phyloP scores from a whole-genome alignment of 2,329 filamentous ascomycete species.

The Acarospora socialis region DNA sequence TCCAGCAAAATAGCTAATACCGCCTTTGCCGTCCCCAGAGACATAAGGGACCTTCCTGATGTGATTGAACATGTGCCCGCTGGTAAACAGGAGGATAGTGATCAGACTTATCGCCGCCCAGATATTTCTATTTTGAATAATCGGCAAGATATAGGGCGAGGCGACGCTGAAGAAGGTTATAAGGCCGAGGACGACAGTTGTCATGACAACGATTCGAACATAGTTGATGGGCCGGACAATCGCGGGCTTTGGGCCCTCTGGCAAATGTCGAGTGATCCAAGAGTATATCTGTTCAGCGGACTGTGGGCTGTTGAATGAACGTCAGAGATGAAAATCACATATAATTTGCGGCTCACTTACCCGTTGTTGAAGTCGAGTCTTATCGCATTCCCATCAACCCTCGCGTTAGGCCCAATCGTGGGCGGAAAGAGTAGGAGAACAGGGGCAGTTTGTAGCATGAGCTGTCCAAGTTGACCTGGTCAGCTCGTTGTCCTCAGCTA shows the following conservation, averaged over 20 bases:
- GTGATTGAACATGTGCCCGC: slow-evolving; percentile 98
- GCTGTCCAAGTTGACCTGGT: too few species aligned
- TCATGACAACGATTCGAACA: slow-evolving; percentile 52
- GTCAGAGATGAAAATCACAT: neutral
- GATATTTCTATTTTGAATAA: slow-evolving; percentile 79
- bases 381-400: slow-evolving; percentile 50
- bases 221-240: slow-evolving; percentile 81
- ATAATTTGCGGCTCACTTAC: slow-evolving; percentile 36
- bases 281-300: slow-evolving; percentile 62
- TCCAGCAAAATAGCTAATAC: slow-evolving; percentile 75
- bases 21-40: slow-evolving; percentile 66
- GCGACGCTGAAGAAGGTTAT: slow-evolving; percentile 56
- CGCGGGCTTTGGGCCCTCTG: slow-evolving; percentile 62
- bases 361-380: slow-evolving; percentile 76
- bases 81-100: slow-evolving; percentile 80
- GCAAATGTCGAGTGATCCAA: slow-evolving; percentile 68
- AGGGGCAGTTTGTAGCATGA: slow-evolving; percentile 86
- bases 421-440: slow-evolving; percentile 79
- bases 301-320: slow-evolving; percentile 52
- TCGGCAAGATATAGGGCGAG: slow-evolving; percentile 63
- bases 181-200: slow-evolving; percentile 54
- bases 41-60: slow-evolving; percentile 95
- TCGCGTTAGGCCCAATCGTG: slow-evolving; percentile 67
- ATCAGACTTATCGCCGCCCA: slow-evolving; percentile 89
- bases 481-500: too few species aligned